Evolutionary conservation across 2,329 filamentous ascomycete genomes (phyloP).

Genomic region (Colletotrichum tofieldiae): DNA sequence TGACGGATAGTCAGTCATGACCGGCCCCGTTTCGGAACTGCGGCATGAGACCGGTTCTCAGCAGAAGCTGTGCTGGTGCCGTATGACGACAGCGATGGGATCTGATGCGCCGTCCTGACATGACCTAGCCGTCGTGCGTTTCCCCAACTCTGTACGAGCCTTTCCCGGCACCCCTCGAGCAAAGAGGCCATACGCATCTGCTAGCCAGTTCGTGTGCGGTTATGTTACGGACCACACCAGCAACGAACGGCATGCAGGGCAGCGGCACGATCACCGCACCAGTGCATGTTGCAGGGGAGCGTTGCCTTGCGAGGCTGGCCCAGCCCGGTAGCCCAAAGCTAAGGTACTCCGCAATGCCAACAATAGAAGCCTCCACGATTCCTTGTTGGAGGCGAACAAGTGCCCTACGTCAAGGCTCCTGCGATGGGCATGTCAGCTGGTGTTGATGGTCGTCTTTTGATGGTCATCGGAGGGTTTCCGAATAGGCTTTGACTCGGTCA

Average conservation of each 20-base stretch:
- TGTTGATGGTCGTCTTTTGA: background rate
- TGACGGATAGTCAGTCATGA: background rate
- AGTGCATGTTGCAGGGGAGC: conserved; percentile 21
- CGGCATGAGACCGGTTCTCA: background rate
- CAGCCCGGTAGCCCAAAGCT: conserved; percentile 19
- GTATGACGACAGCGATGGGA: conserved; percentile 8
- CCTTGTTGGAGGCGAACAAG: background rate
- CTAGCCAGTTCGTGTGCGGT: conserved; percentile 7
- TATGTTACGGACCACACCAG: conserved; percentile 22
- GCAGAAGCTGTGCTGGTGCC: background rate
- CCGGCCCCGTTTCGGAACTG: conserved; percentile 2
- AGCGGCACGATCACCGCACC: conserved; percentile 19
- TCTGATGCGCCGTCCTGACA: background rate
- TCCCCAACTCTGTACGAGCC: background rate
- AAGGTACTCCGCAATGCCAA: conserved; percentile 36
- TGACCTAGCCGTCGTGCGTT: conserved; percentile 4
- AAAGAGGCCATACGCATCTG: background rate
- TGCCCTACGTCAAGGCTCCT: conserved; percentile 30
- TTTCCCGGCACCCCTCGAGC: background rate
- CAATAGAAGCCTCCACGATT: conserved; percentile 37
- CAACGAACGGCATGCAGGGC: conserved; percentile 26
- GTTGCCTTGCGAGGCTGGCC: conserved; percentile 41
- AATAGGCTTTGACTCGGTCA: conserved; percentile 28
- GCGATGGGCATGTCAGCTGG: conserved; percentile 1
- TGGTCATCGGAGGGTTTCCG: conserved; percentile 21